Base-by-base conservation (phyloP, 805 yeast species). In the Metschnikowia similis region DNA sequence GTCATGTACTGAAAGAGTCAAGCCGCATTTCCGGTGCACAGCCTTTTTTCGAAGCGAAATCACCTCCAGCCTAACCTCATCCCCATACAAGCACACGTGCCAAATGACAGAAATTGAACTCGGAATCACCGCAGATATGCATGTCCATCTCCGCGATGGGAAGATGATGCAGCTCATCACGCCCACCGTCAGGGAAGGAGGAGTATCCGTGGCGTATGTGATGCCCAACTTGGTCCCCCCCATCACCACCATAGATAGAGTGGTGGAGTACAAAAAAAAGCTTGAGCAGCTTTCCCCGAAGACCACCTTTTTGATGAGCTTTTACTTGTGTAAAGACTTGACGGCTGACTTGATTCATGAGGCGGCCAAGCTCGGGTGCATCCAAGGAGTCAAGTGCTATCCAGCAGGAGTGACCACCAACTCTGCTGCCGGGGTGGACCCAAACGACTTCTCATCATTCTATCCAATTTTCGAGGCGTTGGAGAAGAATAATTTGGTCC, bases 321-420 rank as follows among this genome's bases (percentile, higher is more conserved):
- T 92, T 56, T 94, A 94, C 60, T 76, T 94, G 37, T 80, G 86
- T 46, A 82, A 79, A 48, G 87, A 82, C 0, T 72, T 94, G 55
- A 89, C 96, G 1, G 97, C 98, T 0, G 95, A 88, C 56, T 72
- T 89, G 37, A 84, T 94, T 49, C 82, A 80, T 48, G 79, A 82
- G 54, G 98, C 97, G 34, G 95, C 91, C 7, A 64, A 74, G 48
- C 61, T 69, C 14, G 84, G 84, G 1, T 83, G 82, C 35, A 83
- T 92, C 48, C 76, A 83, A 30, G 99, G 99, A 49, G 89, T 94
- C 57, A 94, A 94, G 67, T 90, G 96, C 66, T 94, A 94, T 66
- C 99, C 99, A 38, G 97, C 98, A 1, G 99, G 99, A 41, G 99
- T 94, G 31, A 94, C 99, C n/a, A 94, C 99, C 36, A 94, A 94